A percentile compares a stretch with the other conserved stretches of the same genome.
Evolutionary conservation across 495 filamentous ascomycete species (phyloP).

Genomic region (Penicillium ochrochloron): DNA sequence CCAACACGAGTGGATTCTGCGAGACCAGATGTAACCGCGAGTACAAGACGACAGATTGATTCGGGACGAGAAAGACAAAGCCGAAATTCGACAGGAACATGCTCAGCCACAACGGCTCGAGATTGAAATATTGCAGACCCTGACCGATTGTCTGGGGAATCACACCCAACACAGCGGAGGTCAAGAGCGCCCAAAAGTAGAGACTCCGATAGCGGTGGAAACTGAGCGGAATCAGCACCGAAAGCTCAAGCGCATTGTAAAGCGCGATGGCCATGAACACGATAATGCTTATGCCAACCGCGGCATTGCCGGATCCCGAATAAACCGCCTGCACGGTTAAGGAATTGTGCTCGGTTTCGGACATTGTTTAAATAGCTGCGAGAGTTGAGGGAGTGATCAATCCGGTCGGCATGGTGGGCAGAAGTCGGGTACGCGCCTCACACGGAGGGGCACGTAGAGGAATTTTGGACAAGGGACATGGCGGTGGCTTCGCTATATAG

Average conservation of each 20-base stretch:
- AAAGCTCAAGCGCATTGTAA: slow-evolving; percentile 53
- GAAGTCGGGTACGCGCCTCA: neutral
- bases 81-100: slow-evolving; percentile 51
- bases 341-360: neutral
- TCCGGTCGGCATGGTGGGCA: neutral
- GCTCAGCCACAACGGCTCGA: slow-evolving; percentile 32
- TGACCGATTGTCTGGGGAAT: slow-evolving; percentile 52
- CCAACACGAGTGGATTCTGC: slow-evolving; percentile 40
- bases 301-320: neutral
- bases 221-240: slow-evolving; percentile 50
- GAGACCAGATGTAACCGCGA: slow-evolving; percentile 54
- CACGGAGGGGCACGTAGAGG: neutral
- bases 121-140: slow-evolving; percentile 49
- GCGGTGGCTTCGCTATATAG: neutral
- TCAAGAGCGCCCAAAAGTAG: slow-evolving; percentile 56
- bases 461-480: neutral
- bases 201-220: slow-evolving; percentile 52
- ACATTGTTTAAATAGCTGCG: slow-evolving; percentile 2
- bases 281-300: slow-evolving; percentile 35
- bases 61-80: slow-evolving; percentile 54
- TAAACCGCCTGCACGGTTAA: neutral
- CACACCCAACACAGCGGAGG: slow-evolving; percentile 45
- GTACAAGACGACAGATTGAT: slow-evolving; percentile 55
- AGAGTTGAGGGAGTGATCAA: neutral
- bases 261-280: slow-evolving; percentile 50